Evolutionary conservation across 2,329 filamentous ascomycete genomes (phyloP).

Genomic region (Clathrospora elynae): DNA sequence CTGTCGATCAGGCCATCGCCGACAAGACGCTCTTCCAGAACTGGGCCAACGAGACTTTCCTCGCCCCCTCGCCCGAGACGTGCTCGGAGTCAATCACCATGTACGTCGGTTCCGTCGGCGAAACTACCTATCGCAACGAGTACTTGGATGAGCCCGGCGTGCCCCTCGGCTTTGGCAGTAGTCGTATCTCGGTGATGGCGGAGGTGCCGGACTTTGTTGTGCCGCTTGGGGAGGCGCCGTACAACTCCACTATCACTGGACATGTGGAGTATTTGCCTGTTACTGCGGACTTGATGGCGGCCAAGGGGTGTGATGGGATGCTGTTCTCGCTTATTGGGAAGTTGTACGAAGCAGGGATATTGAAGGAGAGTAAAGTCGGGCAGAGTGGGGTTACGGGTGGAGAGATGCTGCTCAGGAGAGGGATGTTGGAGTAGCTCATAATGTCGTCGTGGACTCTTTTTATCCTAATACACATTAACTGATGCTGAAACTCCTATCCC

Average conservation of each 20-base stretch:
- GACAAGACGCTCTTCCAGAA: slow-evolving; percentile 58
- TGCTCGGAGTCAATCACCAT: slow-evolving; percentile 59
- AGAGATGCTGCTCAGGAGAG: slow-evolving; percentile 46
- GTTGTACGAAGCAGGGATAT: slow-evolving; percentile 56
- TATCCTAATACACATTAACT: too few species aligned
- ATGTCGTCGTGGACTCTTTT: too few species aligned
- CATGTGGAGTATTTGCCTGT: slow-evolving; percentile 62
- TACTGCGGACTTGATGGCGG: slow-evolving; percentile 62
- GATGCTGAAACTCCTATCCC: too few species aligned
- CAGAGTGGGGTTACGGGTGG: slow-evolving; percentile 49
- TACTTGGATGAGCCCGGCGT: slow-evolving; percentile 52
- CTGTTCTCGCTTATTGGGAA: slow-evolving; percentile 60
- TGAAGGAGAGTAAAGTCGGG: slow-evolving; percentile 55
- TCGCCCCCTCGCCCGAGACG: slow-evolving; percentile 49
- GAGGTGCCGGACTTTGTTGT: slow-evolving; percentile 57
- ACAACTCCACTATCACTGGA: slow-evolving; percentile 55
- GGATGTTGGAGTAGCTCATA: slow-evolving; percentile 33
- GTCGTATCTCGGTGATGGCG: slow-evolving; percentile 56
- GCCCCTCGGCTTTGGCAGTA: slow-evolving; percentile 56
- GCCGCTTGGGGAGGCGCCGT: slow-evolving; percentile 52
- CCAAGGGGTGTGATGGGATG: slow-evolving; percentile 65
- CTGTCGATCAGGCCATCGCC: slow-evolving; percentile 51
- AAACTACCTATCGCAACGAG: slow-evolving; percentile 53
- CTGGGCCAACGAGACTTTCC: slow-evolving; percentile 57
- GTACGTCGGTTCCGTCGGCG: slow-evolving; percentile 51